phyloP scores from a whole-genome alignment of 768 basidiomycete genomes.

The Boletus rubropictus region DNA sequence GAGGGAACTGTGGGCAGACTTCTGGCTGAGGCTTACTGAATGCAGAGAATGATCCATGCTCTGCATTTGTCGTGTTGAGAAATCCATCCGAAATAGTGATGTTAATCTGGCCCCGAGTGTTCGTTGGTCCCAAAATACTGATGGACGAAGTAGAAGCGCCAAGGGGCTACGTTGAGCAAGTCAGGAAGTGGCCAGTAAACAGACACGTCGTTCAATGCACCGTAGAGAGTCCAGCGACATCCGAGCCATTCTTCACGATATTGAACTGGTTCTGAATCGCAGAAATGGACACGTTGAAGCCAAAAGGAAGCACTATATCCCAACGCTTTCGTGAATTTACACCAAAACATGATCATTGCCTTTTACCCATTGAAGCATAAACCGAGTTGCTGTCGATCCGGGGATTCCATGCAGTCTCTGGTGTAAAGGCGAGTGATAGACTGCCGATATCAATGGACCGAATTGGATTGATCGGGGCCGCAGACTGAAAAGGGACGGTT shows the following conservation, averaged over 20 bases:
- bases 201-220: constrained; percentile 27
- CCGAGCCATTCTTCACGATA: constrained; percentile 46
- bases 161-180: constrained; percentile 38
- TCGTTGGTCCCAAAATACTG: constrained; percentile 42
- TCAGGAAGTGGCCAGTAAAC: neutral
- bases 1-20: neutral
- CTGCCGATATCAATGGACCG: constrained; percentile 56
- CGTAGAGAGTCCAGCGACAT: constrained; percentile 56
- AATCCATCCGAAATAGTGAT: constrained; percentile 54
- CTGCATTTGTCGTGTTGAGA: constrained; percentile 41
- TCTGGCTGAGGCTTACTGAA: constrained; percentile 44
- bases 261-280: constrained; percentile 63
- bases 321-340: constrained; percentile 1
- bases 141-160: constrained; percentile 62
- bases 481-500: constrained; percentile 54
- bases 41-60: constrained; percentile 47
- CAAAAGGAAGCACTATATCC: constrained; percentile 60
- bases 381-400: constrained; percentile 53
- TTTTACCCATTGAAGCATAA: constrained; percentile 50
- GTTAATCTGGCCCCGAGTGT: constrained; percentile 60
- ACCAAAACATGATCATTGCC: neutral
- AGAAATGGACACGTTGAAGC: constrained; percentile 53
- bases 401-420: constrained; percentile 52
- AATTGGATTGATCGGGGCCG: constrained; percentile 54
- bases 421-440: constrained; percentile 52